Evolutionary conservation across 441 rosid genomes (phyloP).

Genomic region (California macrophylla): DNA sequence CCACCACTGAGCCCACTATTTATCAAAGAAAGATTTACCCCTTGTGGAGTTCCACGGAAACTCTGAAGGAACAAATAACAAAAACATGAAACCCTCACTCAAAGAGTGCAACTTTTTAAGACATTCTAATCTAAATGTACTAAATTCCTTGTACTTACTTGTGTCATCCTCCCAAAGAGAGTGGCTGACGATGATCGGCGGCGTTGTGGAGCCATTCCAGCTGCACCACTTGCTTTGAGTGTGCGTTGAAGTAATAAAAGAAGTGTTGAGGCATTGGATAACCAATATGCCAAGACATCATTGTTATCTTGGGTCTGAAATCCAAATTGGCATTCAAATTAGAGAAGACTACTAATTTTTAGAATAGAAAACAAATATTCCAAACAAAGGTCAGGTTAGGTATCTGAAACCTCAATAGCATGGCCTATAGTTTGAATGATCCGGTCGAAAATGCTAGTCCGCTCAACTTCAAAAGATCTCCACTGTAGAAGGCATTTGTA

Average conservation of each 20-base stretch:
- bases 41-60: conserved; percentile 92
- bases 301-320: conserved; percentile 91
- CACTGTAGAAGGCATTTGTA: conserved; percentile 94
- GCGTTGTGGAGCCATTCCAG: conserved; percentile 97
- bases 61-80: conserved; percentile 41
- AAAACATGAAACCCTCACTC: conserved; percentile 1
- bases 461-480: conserved; percentile 97
- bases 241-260: conserved; percentile 90
- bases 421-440: conserved; percentile 89
- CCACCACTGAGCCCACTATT: conserved; percentile 56
- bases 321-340: conserved; percentile 19
- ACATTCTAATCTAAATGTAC: background rate
- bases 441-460: conserved; percentile 87
- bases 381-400: conserved; percentile 9
- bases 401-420: conserved; percentile 75
- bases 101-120: background rate
- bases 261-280: conserved; percentile 92
- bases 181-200: conserved; percentile 97
- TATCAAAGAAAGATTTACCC: conserved; percentile 63
- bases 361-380: conserved; percentile 3
- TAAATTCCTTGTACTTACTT: conserved; percentile 34
- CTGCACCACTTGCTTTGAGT: conserved; percentile 93
- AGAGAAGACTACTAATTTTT: conserved; percentile 16
- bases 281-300: conserved; percentile 82
- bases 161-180: conserved; percentile 93